phyloP scores from a whole-genome alignment of 2,329 filamentous ascomycete species.

The Trichoderma lentiforme region DNA sequence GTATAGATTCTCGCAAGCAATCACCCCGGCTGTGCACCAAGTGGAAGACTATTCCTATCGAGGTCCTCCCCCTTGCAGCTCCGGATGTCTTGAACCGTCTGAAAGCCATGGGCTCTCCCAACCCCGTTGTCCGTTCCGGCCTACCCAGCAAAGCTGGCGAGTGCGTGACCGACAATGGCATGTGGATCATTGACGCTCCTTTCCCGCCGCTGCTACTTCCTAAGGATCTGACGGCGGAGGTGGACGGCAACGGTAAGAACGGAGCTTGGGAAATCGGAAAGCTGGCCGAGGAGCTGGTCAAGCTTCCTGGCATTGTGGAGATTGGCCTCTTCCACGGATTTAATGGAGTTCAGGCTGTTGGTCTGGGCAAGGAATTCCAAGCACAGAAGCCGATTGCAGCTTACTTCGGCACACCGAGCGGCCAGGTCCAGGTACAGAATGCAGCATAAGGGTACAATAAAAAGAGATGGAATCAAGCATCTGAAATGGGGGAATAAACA shows the following conservation, averaged over 20 bases:
- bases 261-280: slow-evolving; percentile 78
- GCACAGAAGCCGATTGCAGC: slow-evolving; percentile 90
- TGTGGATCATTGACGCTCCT: slow-evolving; percentile 87
- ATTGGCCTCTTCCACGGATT: slow-evolving; percentile 85
- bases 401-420: slow-evolving; percentile 90
- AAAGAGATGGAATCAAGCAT: background rate
- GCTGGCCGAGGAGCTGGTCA: slow-evolving; percentile 71
- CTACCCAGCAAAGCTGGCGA: slow-evolving; percentile 76
- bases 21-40: slow-evolving; percentile 68
- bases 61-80: slow-evolving; percentile 83
- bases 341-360: slow-evolving; percentile 66
- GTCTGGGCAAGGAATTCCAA: slow-evolving; percentile 55
- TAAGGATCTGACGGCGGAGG: slow-evolving; percentile 46
- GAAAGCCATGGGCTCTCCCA: slow-evolving; percentile 65
- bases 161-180: slow-evolving; percentile 57
- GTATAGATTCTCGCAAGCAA: slow-evolving; percentile 80
- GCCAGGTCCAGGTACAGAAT: slow-evolving; percentile 48
- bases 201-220: slow-evolving; percentile 71
- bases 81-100: slow-evolving; percentile 73
- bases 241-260: slow-evolving; percentile 47
- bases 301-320: slow-evolving; percentile 82
- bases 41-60: slow-evolving; percentile 88
- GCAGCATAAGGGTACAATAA: background rate
- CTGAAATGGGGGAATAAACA: background rate
- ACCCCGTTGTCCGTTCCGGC: slow-evolving; percentile 69